Conservation (phyloP, 805 yeast species). For the Spathaspora arborariae region DNA sequence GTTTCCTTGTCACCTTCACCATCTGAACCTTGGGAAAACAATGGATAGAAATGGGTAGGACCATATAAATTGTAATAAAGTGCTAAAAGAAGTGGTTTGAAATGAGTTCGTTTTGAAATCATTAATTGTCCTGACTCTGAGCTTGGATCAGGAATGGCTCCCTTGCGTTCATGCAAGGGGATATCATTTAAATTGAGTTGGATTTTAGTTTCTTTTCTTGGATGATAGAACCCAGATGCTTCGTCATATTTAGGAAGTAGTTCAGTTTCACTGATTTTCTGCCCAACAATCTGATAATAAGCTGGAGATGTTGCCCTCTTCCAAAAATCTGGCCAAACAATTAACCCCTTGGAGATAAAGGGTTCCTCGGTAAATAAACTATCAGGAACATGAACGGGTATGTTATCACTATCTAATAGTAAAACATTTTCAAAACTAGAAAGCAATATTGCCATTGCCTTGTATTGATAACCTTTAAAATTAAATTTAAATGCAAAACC, state of each 20-base stretch:
- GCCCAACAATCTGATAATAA: slow-evolving; percentile 65
- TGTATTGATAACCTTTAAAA: slow-evolving; percentile 42
- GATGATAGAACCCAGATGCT: slow-evolving; percentile 17
- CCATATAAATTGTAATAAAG: slow-evolving; percentile 41
- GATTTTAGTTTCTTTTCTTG: background rate
- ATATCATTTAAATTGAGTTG: slow-evolving; percentile 12
- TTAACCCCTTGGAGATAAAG: slow-evolving; percentile 49
- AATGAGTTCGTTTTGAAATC: slow-evolving; percentile 37
- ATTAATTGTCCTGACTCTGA: slow-evolving; percentile 41
- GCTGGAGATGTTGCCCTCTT: slow-evolving; percentile 74
- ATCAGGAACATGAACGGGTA: slow-evolving; percentile 66
- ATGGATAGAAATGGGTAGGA: slow-evolving; percentile 38
- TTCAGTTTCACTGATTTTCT: slow-evolving; percentile 25
- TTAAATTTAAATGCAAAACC: slow-evolving; percentile 28
- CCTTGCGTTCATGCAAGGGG: slow-evolving; percentile 30
- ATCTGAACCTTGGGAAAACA: slow-evolving; percentile 41
- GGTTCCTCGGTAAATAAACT: slow-evolving; percentile 54
- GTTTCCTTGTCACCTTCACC: slow-evolving; percentile 89
- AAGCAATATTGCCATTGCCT: slow-evolving; percentile 37
- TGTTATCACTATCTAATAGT: slow-evolving; percentile 72
- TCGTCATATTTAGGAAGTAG: slow-evolving; percentile 34
- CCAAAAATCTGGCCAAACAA: slow-evolving; percentile 90
- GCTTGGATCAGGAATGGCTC: slow-evolving; percentile 29
- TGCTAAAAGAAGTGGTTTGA: slow-evolving; percentile 33
- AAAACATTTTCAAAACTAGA: slow-evolving; percentile 65